Conservation (phyloP, 106 monocot genomes). For the Xerophyta viscosa region DNA sequence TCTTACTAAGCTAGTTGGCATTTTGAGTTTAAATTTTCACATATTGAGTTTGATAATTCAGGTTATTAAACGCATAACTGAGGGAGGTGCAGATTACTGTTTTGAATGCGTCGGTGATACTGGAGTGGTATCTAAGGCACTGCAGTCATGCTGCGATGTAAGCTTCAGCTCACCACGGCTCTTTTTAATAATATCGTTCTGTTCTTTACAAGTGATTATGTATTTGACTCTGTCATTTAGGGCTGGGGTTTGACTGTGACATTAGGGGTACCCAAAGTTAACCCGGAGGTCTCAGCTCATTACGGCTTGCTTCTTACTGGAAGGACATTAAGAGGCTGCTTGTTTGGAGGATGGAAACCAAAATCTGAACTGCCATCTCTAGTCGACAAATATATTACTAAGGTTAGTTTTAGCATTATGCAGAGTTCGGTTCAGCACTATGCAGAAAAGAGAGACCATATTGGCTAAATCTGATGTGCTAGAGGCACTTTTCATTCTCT, state of each 20-base stretch:
- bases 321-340: slow-evolving; percentile 86
- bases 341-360: slow-evolving; percentile 97
- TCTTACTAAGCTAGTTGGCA: too few species aligned
- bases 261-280: slow-evolving; percentile 82
- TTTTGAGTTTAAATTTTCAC: too few species aligned
- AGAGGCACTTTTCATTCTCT: too few species aligned
- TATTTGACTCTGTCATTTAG: slow-evolving; percentile 20
- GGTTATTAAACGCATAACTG: slow-evolving; percentile 65
- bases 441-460: too few species aligned
- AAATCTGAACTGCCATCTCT: slow-evolving; percentile 84
- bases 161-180: slow-evolving; percentile 9
- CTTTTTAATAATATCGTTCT: too few species aligned
- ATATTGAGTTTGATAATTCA: slow-evolving; percentile 15
- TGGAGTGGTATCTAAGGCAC: slow-evolving; percentile 51
- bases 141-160: slow-evolving; percentile 89
- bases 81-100: slow-evolving; percentile 88
- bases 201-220: not conserved
- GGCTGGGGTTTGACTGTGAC: slow-evolving; percentile 88
- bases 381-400: slow-evolving; percentile 56
- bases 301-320: slow-evolving; percentile 74
- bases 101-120: slow-evolving; percentile 96
- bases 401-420: slow-evolving; percentile 31
- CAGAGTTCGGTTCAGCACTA: not conserved
- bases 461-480: too few species aligned
- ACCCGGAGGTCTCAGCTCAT: slow-evolving; percentile 63